Conservation (phyloP, 208 protist genomes). For the Trypanosoma boissoni region DNA sequence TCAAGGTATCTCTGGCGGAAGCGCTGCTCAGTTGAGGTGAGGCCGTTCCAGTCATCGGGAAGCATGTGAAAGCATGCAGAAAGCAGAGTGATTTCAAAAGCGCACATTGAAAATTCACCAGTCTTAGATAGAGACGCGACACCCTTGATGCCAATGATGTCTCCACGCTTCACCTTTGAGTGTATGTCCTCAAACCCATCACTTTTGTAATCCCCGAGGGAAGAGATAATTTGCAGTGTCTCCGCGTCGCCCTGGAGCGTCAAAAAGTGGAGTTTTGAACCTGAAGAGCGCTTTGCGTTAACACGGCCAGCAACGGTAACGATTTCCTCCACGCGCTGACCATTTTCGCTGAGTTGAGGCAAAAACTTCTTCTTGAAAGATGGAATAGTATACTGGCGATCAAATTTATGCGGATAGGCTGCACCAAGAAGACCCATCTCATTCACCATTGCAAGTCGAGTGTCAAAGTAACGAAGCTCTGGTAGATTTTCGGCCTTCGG, state of each 20-base stretch:
- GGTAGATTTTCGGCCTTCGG: conserved; percentile 51
- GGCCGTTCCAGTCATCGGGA: conserved; percentile 92
- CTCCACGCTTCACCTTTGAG: conserved; percentile 93
- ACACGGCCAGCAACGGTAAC: conserved; percentile 91
- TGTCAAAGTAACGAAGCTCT: conserved; percentile 80
- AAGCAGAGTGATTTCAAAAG: conserved; percentile 84
- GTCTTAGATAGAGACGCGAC: conserved; percentile 85
- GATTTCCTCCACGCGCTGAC: conserved; percentile 41
- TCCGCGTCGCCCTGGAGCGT: conserved; percentile 93
- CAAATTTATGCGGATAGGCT: conserved; percentile 98
- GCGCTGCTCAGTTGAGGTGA: conserved; percentile 95
- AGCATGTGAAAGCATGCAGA: conserved; percentile 99
- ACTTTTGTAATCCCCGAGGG: conserved; percentile 53
- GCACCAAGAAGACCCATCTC: conserved; percentile 84
- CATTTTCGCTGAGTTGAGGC: conserved; percentile 46
- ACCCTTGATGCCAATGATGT: conserved; percentile 98
- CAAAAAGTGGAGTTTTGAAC: conserved; percentile 97
- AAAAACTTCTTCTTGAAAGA: conserved; percentile 85
- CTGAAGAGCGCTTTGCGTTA: conserved; percentile 74
- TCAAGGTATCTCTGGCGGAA: conserved; percentile 99
- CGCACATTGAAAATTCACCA: conserved; percentile 88
- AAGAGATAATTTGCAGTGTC: conserved; percentile 94
- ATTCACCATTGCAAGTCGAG: conserved; percentile 86
- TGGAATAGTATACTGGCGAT: conserved; percentile 81
- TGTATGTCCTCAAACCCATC: conserved; percentile 89